Base-by-base conservation (phyloP, 805 yeast species). In the Blastobotrys attinorum region DNA sequence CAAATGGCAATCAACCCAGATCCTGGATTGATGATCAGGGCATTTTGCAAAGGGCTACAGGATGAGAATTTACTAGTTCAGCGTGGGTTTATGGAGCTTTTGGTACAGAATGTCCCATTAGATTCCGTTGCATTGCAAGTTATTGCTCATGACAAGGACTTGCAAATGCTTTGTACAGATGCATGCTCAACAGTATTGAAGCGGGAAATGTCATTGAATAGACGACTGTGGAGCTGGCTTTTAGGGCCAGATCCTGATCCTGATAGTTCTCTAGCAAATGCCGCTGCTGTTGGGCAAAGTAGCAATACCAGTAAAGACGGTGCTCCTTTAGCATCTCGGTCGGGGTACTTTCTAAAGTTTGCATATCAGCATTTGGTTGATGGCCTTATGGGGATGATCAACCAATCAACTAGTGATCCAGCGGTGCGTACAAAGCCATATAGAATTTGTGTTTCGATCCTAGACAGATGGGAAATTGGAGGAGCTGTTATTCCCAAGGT, bases 401-500 rank as follows among this genome's bases (percentile, higher is more conserved):
- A 37, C 65, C 71, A 42, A 43, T 54, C 4, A 48, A 55, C 23
- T 37, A 52, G 42, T 49, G 4, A 54, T 50, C 31, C 62, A 50
- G 13, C 70, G 61, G 44, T 66, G 65, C 46, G 52, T 22, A 64
- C 76, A 1, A 73, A 69, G 18, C 79, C 83, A 0, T 78, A 78
- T 54, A 76, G 72, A 40, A 79, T 90, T 4, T 72, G 86, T 1
- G 65, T 81, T 3, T 77, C 92, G 0, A 70, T 89, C 3, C 76
- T 89, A 79, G 97, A 92, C 57, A 76, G 87, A 48, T 92, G 97
- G 97, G 98, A 92, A 61, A 79, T 92, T 34, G 94, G 96, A 10
- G 77, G 80, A 8, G 60, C 73, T 11, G 66, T 90, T 1, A 77
- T 88, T 0, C 94, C 96, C 0, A 62, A 67, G 21, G 60, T 89